These are phyloP conservation scores for Aspergillus sclerotiicarbonarius DNA, from an alignment of 495 filamentous ascomycete genomes.

Conservation along the genomic window DNA sequence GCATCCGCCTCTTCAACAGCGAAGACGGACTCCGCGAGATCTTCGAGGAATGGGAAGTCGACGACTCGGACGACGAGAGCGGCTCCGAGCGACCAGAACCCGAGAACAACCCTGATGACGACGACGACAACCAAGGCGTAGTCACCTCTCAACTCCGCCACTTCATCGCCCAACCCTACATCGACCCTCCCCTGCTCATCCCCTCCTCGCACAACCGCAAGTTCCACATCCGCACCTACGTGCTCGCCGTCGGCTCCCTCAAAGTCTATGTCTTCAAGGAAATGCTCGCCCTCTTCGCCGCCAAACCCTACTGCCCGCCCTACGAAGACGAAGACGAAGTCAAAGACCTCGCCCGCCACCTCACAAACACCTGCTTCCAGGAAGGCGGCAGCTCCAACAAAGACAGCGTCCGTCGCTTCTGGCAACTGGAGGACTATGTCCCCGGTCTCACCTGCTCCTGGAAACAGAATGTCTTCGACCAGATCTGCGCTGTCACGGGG, in stretches of 20 bases:
- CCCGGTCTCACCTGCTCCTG: conserved; percentile 39
- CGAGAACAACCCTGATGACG: conserved; percentile 29
- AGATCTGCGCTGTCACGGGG: conserved; percentile 68
- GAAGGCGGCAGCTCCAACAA: conserved; percentile 49
- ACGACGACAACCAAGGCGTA: conserved; percentile 49
- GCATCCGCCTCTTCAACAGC: conserved; percentile 82
- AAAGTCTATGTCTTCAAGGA: conserved; percentile 82
- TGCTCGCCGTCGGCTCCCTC: conserved; percentile 73
- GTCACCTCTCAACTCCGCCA: conserved; percentile 90
- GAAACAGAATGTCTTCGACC: conserved; percentile 63
- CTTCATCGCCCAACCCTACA: conserved; percentile 95
- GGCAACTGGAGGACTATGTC: conserved; percentile 54
- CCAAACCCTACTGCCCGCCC: conserved; percentile 57
- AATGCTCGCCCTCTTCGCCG: conserved; percentile 92
- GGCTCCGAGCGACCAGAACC: conserved; percentile 36
- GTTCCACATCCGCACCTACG: conserved; percentile 93
- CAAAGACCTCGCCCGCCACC: conserved; percentile 63
- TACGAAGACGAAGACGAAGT: conserved; percentile 46
- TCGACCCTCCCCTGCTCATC: conserved; percentile 81
- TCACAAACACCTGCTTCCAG: conserved; percentile 97
- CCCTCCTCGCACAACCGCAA: conserved; percentile 64
- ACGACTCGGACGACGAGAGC: conserved; percentile 47
- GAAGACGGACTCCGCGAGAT: conserved; percentile 76
- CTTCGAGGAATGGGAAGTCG: conserved; percentile 84
- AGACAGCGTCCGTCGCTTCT: conserved; percentile 68